phyloP scores from a whole-genome alignment of 305 asterid genomes.

The Striga hermonthica region DNA sequence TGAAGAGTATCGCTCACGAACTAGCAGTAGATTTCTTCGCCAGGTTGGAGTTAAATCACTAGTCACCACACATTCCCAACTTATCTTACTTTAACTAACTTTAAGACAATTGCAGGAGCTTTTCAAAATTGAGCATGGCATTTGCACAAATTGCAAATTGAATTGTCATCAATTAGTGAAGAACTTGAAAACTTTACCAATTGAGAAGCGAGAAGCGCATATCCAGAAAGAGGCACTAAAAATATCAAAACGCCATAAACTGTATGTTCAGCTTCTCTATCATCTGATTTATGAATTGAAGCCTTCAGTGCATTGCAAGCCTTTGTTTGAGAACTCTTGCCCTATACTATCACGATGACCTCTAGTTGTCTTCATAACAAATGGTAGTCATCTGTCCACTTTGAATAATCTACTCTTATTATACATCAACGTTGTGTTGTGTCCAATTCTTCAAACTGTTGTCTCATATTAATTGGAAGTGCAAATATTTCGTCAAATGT shows the following conservation, averaged over 20 bases:
- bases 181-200: slow-evolving; percentile 58
- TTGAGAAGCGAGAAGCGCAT: slow-evolving; percentile 61
- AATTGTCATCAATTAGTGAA: slow-evolving; percentile 85
- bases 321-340: slow-evolving; percentile 3
- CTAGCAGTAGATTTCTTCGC: slow-evolving; percentile 69
- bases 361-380: no score
- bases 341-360: not conserved
- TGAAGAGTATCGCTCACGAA: slow-evolving; percentile 77
- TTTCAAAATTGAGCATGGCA: slow-evolving; percentile 78
- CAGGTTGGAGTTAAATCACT: slow-evolving; percentile 50
- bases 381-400: not conserved
- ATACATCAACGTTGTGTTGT: not conserved
- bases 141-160: slow-evolving; percentile 71
- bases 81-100: slow-evolving; percentile 32
- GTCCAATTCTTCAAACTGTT: not conserved
- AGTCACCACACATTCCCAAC: slow-evolving; percentile 10
- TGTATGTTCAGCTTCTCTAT: slow-evolving; percentile 44
- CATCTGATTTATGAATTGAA: slow-evolving; percentile 12
- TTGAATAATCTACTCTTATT: not conserved
- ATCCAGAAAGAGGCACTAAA: slow-evolving; percentile 67
- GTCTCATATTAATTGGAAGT: not conserved
- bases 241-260: slow-evolving; percentile 50
- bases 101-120: slow-evolving; percentile 55
- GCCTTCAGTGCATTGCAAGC: slow-evolving; percentile 13
- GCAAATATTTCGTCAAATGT: not conserved